These are phyloP conservation scores for Nepenthes gracilis DNA, from an alignment of 148 eudicot genomes.

Conservation along the genomic window DNA sequence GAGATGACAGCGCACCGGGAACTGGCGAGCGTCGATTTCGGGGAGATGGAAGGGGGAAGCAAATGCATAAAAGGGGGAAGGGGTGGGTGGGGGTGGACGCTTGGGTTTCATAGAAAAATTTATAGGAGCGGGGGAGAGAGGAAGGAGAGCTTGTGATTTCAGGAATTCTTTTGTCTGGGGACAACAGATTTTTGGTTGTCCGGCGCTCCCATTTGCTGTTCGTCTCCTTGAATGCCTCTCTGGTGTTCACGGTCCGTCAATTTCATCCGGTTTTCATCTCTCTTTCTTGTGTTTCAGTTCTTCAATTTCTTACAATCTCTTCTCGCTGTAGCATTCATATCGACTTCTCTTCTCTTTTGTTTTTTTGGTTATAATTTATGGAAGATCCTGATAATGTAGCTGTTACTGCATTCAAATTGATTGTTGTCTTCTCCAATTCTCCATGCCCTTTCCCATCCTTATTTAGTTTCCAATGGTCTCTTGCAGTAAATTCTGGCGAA, in stretches of 20 bases:
- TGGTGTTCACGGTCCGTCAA: constrained; percentile 59
- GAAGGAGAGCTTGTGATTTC: constrained; percentile 11
- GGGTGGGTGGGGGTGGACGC: not conserved
- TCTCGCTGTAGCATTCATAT: too few relatives aligned
- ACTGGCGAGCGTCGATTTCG: constrained; percentile 2
- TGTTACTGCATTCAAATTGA: too few relatives aligned
- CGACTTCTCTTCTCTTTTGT: not conserved
- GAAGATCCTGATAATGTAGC: not conserved
- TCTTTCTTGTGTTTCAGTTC: not conserved
- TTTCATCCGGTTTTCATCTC: not conserved
- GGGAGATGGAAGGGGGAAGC: not conserved
- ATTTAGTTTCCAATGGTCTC: constrained; percentile 3
- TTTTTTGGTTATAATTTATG: not conserved
- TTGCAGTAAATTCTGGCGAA: constrained; percentile 63
- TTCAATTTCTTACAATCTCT: not conserved
- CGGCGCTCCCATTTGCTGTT: constrained; percentile 38
- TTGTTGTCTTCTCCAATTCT: not conserved
- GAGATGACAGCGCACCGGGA: constrained; percentile 11
- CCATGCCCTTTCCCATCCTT: not conserved
- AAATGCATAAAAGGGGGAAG: not conserved
- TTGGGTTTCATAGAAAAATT: not conserved
- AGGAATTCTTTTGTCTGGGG: constrained; percentile 8
- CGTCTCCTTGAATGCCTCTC: constrained; percentile 87
- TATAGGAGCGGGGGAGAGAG: not conserved
- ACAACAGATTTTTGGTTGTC: constrained; percentile 17